Conservation (phyloP, 2,329 filamentous ascomycete genomes). For the Colletotrichum musicola region DNA sequence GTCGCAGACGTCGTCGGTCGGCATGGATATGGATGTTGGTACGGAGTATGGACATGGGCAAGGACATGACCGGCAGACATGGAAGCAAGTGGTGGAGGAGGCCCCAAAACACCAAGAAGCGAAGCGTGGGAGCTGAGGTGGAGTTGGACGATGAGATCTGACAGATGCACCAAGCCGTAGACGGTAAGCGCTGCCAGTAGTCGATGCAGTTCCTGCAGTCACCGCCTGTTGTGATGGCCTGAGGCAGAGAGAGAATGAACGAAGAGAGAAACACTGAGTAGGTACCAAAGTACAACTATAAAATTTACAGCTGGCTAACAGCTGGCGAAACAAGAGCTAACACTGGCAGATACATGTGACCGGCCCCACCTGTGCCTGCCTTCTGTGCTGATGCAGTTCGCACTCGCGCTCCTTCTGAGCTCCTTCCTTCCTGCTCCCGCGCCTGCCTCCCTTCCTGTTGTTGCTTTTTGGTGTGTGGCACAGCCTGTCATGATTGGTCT, state of each 20-base stretch:
- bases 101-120: too few species aligned
- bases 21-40: not conserved
- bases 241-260: slow-evolving; percentile 3
- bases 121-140: too few species aligned
- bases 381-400: not conserved
- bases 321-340: not conserved
- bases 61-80: not conserved
- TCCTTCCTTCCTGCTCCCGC: not conserved
- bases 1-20: slow-evolving; percentile 28
- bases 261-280: not conserved
- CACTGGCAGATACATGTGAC: too few species aligned
- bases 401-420: not conserved
- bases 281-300: too few species aligned
- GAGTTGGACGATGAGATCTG: slow-evolving; percentile 37
- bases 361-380: not conserved
- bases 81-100: not conserved
- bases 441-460: not conserved
- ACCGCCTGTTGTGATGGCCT: slow-evolving; percentile 29
- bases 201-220: slow-evolving; percentile 31
- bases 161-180: slow-evolving; percentile 29
- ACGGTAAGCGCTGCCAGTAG: slow-evolving; percentile 12
- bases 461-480: too few species aligned
- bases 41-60: slow-evolving; percentile 5
- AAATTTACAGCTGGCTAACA: not conserved
- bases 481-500: too few species aligned